phyloP scores from a whole-genome alignment of 2,329 filamentous ascomycete genomes.

The Pseudogymnoascus sp. region DNA sequence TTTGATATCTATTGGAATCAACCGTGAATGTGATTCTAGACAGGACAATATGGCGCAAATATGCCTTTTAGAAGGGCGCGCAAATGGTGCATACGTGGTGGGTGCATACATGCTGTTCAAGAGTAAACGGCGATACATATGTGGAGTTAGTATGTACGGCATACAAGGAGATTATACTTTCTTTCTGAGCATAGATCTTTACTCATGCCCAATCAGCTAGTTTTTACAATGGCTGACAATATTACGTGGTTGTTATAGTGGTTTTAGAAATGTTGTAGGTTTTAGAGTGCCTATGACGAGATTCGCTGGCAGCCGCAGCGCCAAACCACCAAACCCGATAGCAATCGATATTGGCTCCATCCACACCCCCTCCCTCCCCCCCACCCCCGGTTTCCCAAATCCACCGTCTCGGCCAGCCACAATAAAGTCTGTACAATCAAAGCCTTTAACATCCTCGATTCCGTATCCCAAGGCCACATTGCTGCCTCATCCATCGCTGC shows the following conservation, averaged over 20 bases:
- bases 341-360: constrained; percentile 2
- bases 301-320: neutral
- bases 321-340: neutral
- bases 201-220: neutral
- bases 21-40: neutral
- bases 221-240: neutral
- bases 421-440: neutral
- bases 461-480: neutral
- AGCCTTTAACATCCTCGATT: neutral
- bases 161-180: neutral
- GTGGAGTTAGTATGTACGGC: constrained; percentile 1
- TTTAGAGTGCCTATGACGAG: constrained; percentile 1
- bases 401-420: neutral
- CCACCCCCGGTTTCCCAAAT: neutral
- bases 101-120: neutral
- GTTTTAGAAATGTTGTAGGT: neutral
- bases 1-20: constrained; percentile 1
- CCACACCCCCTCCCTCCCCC: neutral
- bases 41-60: neutral
- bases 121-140: constrained; percentile 5
- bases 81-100: neutral
- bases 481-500: constrained; percentile 1
- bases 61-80: neutral
- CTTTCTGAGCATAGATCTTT: neutral
- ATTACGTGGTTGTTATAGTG: neutral